phyloP scores from a whole-genome alignment of 176 grass and related monocot genomes.

The Saccharum officinarum region DNA sequence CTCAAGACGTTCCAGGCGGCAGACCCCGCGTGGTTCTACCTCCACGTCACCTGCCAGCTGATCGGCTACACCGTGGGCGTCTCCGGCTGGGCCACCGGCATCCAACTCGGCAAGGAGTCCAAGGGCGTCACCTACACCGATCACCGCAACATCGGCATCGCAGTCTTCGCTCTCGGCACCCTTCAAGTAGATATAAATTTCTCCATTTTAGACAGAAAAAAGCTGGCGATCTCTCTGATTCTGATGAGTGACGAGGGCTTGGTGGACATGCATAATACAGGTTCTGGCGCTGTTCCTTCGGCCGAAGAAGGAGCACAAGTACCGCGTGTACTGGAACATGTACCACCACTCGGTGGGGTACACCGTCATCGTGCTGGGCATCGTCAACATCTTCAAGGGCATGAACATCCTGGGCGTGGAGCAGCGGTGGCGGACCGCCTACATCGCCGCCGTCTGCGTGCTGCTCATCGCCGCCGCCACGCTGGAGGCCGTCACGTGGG shows the following conservation, averaged over 20 bases:
- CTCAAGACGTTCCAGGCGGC: conserved; percentile 67
- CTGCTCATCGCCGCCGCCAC: conserved; percentile 21
- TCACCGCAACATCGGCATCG: conserved; percentile 61
- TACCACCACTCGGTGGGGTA: conserved; percentile 72
- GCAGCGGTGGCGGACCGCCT: conserved; percentile 52
- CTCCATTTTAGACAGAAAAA: no score
- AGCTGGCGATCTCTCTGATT: no score
- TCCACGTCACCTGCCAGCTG: conserved; percentile 61
- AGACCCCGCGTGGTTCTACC: conserved; percentile 80
- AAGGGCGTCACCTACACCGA: conserved; percentile 44
- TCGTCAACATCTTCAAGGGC: conserved; percentile 73
- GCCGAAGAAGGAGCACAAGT: conserved; percentile 54
- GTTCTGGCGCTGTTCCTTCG: conserved; percentile 61
- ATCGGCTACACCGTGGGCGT: conserved; percentile 58
- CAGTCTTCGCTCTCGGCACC: conserved; percentile 48
- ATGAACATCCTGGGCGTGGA: conserved; percentile 47
- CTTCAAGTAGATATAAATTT: conserved; percentile 40
- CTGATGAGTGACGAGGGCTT: no score
- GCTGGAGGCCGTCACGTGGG: conserved; percentile 62
- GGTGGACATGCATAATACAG: conserved; percentile 1
- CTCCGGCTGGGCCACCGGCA: conserved; percentile 66
- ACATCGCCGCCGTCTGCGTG: conserved; percentile 36
- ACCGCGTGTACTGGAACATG: conserved; percentile 66
- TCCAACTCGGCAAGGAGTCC: conserved; percentile 61
- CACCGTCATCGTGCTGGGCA: conserved; percentile 41